These are phyloP conservation scores for Tephrocybe sp. DNA, from an alignment of 768 basidiomycete genomes.

Conservation along the genomic window DNA sequence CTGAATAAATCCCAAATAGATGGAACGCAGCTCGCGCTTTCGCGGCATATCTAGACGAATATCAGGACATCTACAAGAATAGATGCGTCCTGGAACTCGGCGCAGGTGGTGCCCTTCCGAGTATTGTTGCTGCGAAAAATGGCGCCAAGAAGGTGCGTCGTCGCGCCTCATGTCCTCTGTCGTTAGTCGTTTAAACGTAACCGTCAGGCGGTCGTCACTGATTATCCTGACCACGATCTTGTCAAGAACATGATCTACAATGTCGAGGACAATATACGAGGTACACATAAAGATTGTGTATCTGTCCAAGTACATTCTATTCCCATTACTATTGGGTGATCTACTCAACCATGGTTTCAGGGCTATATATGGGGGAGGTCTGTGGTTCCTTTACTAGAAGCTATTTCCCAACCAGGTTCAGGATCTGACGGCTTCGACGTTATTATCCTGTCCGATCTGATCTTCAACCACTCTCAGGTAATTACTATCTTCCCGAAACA, in stretches of 20 bases:
- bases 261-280: constrained; percentile 51
- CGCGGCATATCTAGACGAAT: constrained; percentile 64
- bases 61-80: constrained; percentile 43
- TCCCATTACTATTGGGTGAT: neutral
- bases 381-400: constrained; percentile 41
- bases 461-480: constrained; percentile 94
- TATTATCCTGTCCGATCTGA: constrained; percentile 86
- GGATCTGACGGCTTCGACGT: constrained; percentile 59
- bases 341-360: constrained; percentile 26
- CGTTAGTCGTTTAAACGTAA: too few relatives aligned
- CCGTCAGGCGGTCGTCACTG: constrained; percentile 76
- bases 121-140: constrained; percentile 68
- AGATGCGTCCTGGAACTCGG: constrained; percentile 79
- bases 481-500: constrained; percentile 3
- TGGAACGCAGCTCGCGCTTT: constrained; percentile 77
- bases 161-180: neutral
- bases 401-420: constrained; percentile 16
- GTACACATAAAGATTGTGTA: constrained; percentile 32
- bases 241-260: constrained; percentile 77
- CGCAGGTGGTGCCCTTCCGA: constrained; percentile 89
- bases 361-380: constrained; percentile 84
- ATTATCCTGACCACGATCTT: constrained; percentile 82
- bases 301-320: constrained; percentile 24
- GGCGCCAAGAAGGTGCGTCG: constrained; percentile 63
- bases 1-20: neutral